These are phyloP conservation scores for Camellia japonica DNA, from an alignment of 148 eudicot genomes.

Conservation along the genomic window DNA sequence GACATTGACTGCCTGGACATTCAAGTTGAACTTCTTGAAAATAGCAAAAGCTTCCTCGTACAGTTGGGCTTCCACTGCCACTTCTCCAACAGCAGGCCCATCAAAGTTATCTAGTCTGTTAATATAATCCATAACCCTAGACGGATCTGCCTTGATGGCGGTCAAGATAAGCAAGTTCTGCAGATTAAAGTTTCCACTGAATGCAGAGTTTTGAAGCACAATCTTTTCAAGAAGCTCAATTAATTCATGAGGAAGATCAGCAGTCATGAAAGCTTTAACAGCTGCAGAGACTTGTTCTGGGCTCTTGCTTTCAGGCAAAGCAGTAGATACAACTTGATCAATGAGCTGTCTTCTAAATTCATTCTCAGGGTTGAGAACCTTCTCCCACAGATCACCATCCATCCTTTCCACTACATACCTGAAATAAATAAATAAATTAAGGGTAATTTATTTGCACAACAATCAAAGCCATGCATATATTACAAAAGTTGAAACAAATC, in stretches of 20 bases:
- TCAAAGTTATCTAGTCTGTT: constrained; percentile 96
- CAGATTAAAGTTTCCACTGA: constrained; percentile 93
- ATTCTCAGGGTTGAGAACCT: constrained; percentile 86
- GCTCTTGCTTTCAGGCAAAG: constrained; percentile 99
- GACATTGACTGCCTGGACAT: constrained; percentile 93
- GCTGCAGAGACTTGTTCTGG: constrained; percentile 99
- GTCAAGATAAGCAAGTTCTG: constrained; percentile 95
- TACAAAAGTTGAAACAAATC: constrained; percentile 7
- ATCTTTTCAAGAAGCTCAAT: constrained; percentile 97
- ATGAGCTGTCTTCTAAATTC: constrained; percentile 91
- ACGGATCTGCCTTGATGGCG: constrained; percentile 95
- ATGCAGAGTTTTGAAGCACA: constrained; percentile 97
- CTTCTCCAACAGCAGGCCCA: constrained; percentile 97
- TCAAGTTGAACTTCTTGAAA: constrained; percentile 92
- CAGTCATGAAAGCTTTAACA: constrained; percentile 99
- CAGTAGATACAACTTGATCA: constrained; percentile 98
- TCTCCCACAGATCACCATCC: constrained; percentile 95
- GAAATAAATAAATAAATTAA: background rate
- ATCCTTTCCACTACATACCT: constrained; percentile 96
- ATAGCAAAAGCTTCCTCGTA: constrained; percentile 95
- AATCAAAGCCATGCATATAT: background rate
- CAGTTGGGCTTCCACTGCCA: constrained; percentile 92
- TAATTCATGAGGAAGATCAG: constrained; percentile 96
- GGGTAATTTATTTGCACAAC: background rate
- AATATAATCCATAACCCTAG: constrained; percentile 93